Evolutionary conservation across 768 basidiomycete genomes (phyloP).

Genomic region (Coprinopsis sp.): DNA sequence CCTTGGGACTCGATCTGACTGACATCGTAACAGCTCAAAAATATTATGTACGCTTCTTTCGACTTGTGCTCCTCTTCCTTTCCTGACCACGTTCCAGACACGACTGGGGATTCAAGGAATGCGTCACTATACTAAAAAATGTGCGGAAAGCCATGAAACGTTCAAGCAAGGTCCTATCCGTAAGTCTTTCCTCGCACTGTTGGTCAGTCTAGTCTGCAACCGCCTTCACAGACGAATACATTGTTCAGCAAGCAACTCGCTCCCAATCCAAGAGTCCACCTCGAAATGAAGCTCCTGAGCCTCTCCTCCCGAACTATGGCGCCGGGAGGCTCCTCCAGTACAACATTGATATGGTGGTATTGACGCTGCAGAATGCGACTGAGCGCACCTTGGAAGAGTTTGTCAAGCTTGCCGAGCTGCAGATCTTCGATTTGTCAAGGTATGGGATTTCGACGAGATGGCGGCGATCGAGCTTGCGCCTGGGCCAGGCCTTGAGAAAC

Average conservation of each 20-base stretch:
- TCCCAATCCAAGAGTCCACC: slow-evolving; percentile 3
- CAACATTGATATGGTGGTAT: slow-evolving; percentile 44
- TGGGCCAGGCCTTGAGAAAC: too few species aligned
- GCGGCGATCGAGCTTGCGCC: slow-evolving; percentile 23
- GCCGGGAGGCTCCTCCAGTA: slow-evolving; percentile 36
- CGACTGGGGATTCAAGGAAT: slow-evolving; percentile 36
- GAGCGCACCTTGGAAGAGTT: slow-evolving; percentile 41
- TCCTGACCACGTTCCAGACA: slow-evolving; percentile 34
- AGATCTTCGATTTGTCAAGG: slow-evolving; percentile 27
- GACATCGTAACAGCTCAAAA: slow-evolving; percentile 30
- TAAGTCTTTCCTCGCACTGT: slow-evolving; percentile 17
- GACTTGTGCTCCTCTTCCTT: too few species aligned
- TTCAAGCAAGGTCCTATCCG: slow-evolving; percentile 33
- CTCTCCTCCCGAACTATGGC: slow-evolving; percentile 45
- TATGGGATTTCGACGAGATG: slow-evolving; percentile 29
- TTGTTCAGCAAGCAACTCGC: slow-evolving; percentile 26
- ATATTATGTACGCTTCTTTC: slow-evolving; percentile 31
- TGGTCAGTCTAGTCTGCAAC: too few species aligned
- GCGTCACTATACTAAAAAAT: slow-evolving; percentile 30
- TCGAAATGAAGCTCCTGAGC: slow-evolving; percentile 33
- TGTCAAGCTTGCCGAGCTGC: slow-evolving; percentile 28
- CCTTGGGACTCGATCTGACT: neutral
- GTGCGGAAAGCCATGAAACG: slow-evolving; percentile 32
- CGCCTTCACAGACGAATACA: slow-evolving; percentile 30
- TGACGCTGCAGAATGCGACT: slow-evolving; percentile 34